Evolutionary conservation across 1,284 basidiomycete genomes (phyloP).

Genomic region (Heterobasidion parviporum): DNA sequence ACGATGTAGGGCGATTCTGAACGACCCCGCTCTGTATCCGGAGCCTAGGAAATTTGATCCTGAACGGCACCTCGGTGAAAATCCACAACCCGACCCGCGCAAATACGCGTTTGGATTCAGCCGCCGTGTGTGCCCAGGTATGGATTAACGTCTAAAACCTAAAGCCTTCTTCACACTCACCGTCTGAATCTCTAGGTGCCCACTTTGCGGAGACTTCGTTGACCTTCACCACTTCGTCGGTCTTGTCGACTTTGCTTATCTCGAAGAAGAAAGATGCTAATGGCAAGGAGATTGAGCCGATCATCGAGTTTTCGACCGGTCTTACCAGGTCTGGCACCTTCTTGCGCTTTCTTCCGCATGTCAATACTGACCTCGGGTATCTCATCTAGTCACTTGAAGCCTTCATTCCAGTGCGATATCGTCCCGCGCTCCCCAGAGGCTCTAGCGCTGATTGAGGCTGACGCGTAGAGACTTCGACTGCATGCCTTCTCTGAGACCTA

Average conservation of each 20-base stretch:
- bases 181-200: background rate
- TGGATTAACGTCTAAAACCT: background rate
- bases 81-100: background rate
- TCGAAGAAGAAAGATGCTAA: conserved; percentile 6
- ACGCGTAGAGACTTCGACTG: no score
- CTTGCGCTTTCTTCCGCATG: no score
- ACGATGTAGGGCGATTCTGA: conserved; percentile 8
- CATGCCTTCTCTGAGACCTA: no score
- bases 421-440: no score
- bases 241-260: conserved; percentile 9
- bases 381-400: no score
- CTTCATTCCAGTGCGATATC: no score
- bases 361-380: no score
- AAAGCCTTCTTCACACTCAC: no score
- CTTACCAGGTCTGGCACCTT: background rate
- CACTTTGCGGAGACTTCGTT: conserved; percentile 10
- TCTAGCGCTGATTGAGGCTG: no score
- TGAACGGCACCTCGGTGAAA: conserved; percentile 5
- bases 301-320: conserved; percentile 1
- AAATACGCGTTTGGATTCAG: conserved; percentile 7
- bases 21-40: conserved; percentile 10
- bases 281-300: conserved; percentile 9
- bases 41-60: conserved; percentile 14
- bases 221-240: conserved; percentile 6
- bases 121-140: conserved; percentile 1